Evolutionary conservation across 176 grass and related monocot genomes (phyloP).

Genomic region (Rhynchospora tenuis): DNA sequence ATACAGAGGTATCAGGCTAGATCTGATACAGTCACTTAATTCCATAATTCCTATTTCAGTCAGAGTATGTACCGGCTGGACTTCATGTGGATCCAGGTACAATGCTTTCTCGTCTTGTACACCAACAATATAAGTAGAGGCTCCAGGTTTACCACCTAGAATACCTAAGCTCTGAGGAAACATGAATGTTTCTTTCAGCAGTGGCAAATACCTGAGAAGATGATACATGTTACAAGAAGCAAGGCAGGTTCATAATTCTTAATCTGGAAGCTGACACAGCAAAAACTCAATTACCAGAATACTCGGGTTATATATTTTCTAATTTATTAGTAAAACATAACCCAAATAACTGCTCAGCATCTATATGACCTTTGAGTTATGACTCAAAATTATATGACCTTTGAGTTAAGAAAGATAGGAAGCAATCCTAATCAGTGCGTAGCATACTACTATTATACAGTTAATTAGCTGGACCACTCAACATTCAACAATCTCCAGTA

Average conservation of each 20-base stretch:
- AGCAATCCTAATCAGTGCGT: neutral
- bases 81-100: slow-evolving; percentile 93
- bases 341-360: neutral
- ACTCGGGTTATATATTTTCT: neutral
- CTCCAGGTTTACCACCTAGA: slow-evolving; percentile 93
- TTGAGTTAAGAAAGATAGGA: too few species aligned
- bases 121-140: slow-evolving; percentile 93
- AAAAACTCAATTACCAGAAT: neutral
- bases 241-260: neutral
- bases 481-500: neutral
- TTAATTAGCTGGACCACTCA: neutral
- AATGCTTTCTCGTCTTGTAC: slow-evolving; percentile 86
- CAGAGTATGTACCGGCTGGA: slow-evolving; percentile 52
- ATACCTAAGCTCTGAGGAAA: slow-evolving; percentile 98
- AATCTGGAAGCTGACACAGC: slow-evolving; percentile 23
- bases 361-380: neutral
- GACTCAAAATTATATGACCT: neutral
- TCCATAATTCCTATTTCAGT: neutral
- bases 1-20: neutral
- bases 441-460: neutral
- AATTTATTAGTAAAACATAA: slow-evolving; percentile 3
- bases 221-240: slow-evolving; percentile 15
- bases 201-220: slow-evolving; percentile 74
- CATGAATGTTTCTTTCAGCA: slow-evolving; percentile 83
- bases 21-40: neutral